These are phyloP conservation scores for Saitozyma podzolica DNA, from an alignment of 768 basidiomycete species.

Conservation along the genomic window DNA sequence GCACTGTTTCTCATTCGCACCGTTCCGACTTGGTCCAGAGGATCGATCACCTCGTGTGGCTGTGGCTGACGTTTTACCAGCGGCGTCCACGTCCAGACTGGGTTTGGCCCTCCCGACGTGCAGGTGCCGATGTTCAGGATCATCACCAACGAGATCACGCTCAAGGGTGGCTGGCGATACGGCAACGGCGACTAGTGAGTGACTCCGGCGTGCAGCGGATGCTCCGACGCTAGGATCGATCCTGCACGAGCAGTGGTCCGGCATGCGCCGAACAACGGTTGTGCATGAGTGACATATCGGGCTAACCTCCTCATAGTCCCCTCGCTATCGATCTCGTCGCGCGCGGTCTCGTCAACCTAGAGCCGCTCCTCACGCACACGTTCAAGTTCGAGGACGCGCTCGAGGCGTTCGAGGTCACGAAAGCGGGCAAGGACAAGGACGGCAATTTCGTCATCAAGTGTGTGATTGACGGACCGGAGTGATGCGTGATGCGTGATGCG, in stretches of 20 bases:
- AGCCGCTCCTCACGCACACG: slow-evolving; percentile 85
- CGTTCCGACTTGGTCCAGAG: neutral
- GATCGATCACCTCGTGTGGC: neutral
- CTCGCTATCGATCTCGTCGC: slow-evolving; percentile 81
- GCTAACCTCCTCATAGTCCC: slow-evolving; percentile 59
- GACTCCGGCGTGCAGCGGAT: neutral
- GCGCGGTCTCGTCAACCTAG: slow-evolving; percentile 78
- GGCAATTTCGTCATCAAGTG: slow-evolving; percentile 87
- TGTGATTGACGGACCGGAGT: slow-evolving; percentile 64
- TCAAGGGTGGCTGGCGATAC: slow-evolving; percentile 86
- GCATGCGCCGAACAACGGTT: neutral
- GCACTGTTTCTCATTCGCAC: too few species aligned
- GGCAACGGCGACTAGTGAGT: slow-evolving; percentile 46
- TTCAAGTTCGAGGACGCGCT: slow-evolving; percentile 74
- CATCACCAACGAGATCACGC: slow-evolving; percentile 72
- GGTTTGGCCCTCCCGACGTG: slow-evolving; percentile 79
- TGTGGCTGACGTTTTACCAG: slow-evolving; percentile 51
- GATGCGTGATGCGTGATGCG: slow-evolving; percentile 1
- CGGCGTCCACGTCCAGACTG: slow-evolving; percentile 63
- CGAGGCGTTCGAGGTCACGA: slow-evolving; percentile 78
- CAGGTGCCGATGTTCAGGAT: slow-evolving; percentile 70
- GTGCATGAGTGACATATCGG: neutral
- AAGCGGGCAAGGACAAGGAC: slow-evolving; percentile 75
- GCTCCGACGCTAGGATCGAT: too few species aligned
- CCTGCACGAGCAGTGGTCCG: too few species aligned